A percentile compares a stretch with the other conserved stretches of the same genome.
These are phyloP conservation scores for Spergularia bocconei DNA, from an alignment of 148 eudicot genomes.

Conservation along the genomic window DNA sequence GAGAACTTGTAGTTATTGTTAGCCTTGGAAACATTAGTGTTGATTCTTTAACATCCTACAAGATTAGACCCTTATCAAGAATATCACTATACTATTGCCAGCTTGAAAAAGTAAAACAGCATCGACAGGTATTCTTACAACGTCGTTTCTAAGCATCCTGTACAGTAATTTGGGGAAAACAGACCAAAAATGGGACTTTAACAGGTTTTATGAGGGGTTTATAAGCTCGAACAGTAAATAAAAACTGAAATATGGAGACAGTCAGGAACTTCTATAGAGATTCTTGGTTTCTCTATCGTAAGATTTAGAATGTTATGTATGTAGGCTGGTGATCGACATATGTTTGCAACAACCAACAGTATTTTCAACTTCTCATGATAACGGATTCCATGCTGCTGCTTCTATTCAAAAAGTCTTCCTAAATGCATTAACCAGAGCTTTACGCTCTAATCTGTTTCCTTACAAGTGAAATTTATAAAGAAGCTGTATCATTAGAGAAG, in stretches of 20 bases:
- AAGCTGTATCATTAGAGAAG: not conserved
- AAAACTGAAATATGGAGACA: conserved; percentile 1
- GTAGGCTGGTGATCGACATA: not conserved
- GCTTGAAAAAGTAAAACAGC: not conserved
- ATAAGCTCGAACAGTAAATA: not conserved
- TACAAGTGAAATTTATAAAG: not conserved
- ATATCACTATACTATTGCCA: not conserved
- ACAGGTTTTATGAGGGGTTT: not conserved
- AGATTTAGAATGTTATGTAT: not conserved
- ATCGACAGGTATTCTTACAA: not conserved
- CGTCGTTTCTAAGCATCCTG: not conserved
- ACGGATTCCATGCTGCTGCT: not conserved
- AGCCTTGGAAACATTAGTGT: not conserved
- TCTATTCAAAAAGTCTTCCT: not conserved
- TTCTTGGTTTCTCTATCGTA: not conserved
- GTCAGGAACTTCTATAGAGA: not conserved
- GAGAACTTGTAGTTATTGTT: not conserved
- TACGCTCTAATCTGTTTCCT: not conserved
- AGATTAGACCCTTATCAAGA: not conserved
- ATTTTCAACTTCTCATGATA: not conserved
- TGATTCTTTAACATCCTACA: not conserved
- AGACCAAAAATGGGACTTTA: not conserved
- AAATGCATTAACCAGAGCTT: not conserved
- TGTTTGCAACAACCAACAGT: not conserved
- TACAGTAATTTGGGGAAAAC: not conserved